Base-by-base conservation (phyloP, 768 basidiomycete genomes). In the Lactifluus volemus region DNA sequence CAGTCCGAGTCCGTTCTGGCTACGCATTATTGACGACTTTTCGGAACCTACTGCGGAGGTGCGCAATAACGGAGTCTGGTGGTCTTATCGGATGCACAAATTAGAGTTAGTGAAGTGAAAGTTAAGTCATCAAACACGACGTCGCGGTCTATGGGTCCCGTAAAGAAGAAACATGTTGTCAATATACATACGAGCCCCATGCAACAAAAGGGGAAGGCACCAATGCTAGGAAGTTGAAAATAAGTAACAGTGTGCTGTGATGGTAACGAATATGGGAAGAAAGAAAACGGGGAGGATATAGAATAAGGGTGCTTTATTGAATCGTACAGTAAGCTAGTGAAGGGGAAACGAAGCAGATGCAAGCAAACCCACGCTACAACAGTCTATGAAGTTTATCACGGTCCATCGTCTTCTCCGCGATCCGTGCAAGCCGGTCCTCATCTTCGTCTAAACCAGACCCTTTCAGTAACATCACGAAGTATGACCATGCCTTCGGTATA, bases 401-500 rank as follows among this genome's bases (percentile, higher is more conserved):
- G 65, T 85, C 83, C 75, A 72, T 69, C 36, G 82, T 84, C 76
- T 86, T 88, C 52, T 79, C 75, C 38, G 82, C 80, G 58, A 90
- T 75, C 49, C 79, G 81, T 59, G 73, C 71, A 50, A 78, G 77
- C 53, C 78, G 77, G 61, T 82, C 84, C 61, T 83, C 81, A 64
- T 86, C 83, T 68, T 69, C 70, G 65, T 77, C 74, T 53, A 94
- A 73, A 30, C 78, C 79, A 17, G 86, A 81, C 36, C 84, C 85
- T 70, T 81, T 84, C 59, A 96, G 73, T 76, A 96, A 83, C 63
- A 82, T 76, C 12, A 84, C 89, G 71, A 92, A 84, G 60, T 85
- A 81, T 45, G 79, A 72, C 75, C 87, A 86, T 0, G 93, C 96
- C 68, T 86, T 86, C 10, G 96, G 95, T 49, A 88, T 89, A 71